Evolutionary conservation across 441 rosid species (phyloP).

Genomic region (Aleurites moluccanus): DNA sequence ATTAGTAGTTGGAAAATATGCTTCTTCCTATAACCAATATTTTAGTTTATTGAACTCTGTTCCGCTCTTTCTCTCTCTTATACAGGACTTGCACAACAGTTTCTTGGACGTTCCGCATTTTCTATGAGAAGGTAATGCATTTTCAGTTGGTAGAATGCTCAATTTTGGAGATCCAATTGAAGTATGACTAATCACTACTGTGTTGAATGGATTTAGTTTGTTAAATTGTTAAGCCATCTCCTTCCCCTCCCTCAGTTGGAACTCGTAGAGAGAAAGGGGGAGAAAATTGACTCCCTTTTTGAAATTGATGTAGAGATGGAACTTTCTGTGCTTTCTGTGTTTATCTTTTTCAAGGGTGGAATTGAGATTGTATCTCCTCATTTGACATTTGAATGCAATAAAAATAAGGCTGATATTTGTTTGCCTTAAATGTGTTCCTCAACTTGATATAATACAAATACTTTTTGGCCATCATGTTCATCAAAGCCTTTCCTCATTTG

Average conservation of each 20-base stretch:
- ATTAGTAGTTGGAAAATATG: slow-evolving; percentile 9
- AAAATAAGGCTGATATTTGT: background rate
- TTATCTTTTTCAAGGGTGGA: background rate
- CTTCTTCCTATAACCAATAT: slow-evolving; percentile 13
- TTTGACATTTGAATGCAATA: slow-evolving; percentile 4
- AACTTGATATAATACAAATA: background rate
- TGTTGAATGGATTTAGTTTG: background rate
- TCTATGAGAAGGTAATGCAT: slow-evolving; percentile 82
- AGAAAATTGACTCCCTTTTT: background rate
- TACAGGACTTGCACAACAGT: slow-evolving; percentile 93
- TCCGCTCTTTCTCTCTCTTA: slow-evolving; percentile 22
- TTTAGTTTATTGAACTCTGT: slow-evolving; percentile 23
- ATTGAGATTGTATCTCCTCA: slow-evolving; percentile 1
- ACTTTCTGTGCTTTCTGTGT: background rate
- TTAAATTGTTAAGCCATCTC: background rate
- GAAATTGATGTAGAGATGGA: background rate
- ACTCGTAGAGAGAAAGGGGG: too few species aligned
- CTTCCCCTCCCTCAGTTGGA: background rate
- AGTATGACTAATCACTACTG: background rate
- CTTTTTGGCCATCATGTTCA: background rate
- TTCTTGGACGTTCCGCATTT: slow-evolving; percentile 89
- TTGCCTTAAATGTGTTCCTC: background rate
- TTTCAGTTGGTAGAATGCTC: slow-evolving; percentile 14
- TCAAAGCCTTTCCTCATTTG: background rate
- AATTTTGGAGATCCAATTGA: background rate